Base-by-base conservation (phyloP, 805 yeast species). In the Ogataea salicorniae region DNA sequence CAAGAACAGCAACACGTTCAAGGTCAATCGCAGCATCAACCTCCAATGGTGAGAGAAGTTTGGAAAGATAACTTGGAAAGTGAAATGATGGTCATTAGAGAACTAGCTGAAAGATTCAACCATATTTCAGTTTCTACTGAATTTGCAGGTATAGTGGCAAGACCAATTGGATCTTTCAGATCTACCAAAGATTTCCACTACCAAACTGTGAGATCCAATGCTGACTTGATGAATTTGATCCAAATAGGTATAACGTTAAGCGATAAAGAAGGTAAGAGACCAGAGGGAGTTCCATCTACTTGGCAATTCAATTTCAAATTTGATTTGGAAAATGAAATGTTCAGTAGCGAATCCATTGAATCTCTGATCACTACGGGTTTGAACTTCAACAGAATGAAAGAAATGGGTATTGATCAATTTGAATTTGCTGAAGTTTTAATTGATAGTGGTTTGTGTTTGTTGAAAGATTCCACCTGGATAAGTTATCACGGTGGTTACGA, bases 291-390 rank as follows among this genome's bases (percentile, higher is more conserved):
- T 20, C 78, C 83, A 34, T 79, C 85, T 4, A 88, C 97, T n/a
- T 94, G 97, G 97, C 97, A 92, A 64, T 91, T 94, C 71, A 94
- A 94, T 66, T 90, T 94, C 71, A 74, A 77, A 55, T 94, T 90
- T 66, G 91, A 87, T 65, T 69, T 87, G 35, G 73, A 77, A 36
- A 71, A 74, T 34, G 94, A 89, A 61, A 92, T 94, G 97, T 87
- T 81, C 55, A 84, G 92, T 20, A 81, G 81, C 46, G 98, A 91
- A 57, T 87, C 92, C 17, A 74, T 90, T 46, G 88, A 89, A 45
- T 77, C 88, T 60, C 71, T 92, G 52, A 73, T 83, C 18, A 90
- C 86, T 58, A 80, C 94, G 2, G 96, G 97, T 2, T 76, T 90
- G 41, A 90, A 90, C 61, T 85, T 92, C 60, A 80, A 76, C 46